These are phyloP conservation scores for Coemansia sp. DNA, from an alignment of 192 early-diverging fungal genomes.

Conservation along the genomic window DNA sequence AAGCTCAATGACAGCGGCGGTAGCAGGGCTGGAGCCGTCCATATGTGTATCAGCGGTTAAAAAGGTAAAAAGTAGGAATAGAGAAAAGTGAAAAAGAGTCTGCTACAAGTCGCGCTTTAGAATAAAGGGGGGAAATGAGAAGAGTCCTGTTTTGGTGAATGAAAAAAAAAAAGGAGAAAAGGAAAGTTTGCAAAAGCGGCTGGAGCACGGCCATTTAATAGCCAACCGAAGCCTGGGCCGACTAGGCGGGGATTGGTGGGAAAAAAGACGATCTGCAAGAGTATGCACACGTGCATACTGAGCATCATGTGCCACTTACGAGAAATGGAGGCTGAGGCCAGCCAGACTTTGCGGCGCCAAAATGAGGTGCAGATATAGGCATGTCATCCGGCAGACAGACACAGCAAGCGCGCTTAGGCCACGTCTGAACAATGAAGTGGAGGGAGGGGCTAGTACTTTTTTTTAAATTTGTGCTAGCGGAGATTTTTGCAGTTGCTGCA, in stretches of 20 bases:
- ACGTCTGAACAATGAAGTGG: neutral
- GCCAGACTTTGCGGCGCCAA: neutral
- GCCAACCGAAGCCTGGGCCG: constrained; percentile 38
- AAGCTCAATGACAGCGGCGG: constrained; percentile 40
- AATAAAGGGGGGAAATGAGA: neutral
- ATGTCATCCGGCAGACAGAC: neutral
- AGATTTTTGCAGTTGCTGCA: neutral
- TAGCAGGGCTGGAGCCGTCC: constrained; percentile 47
- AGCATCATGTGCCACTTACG: neutral
- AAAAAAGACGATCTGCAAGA: constrained; percentile 29
- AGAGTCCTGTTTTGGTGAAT: constrained; percentile 6
- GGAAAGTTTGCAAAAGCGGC: neutral
- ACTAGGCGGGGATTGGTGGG: constrained; percentile 33
- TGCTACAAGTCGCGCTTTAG: neutral
- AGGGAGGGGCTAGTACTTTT: neutral
- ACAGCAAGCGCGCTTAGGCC: neutral
- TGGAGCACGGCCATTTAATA: constrained; percentile 35
- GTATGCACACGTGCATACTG: constrained; percentile 34
- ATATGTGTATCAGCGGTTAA: constrained; percentile 12
- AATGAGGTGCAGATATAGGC: constrained; percentile 1
- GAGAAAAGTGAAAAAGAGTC: neutral
- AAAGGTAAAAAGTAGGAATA: neutral
- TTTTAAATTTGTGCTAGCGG: neutral
- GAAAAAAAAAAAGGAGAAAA: constrained; percentile 5
- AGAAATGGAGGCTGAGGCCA: constrained; percentile 13